Conservation (phyloP, 371 early-diverging fungal genomes). For the Conidiobolus incongruus region DNA sequence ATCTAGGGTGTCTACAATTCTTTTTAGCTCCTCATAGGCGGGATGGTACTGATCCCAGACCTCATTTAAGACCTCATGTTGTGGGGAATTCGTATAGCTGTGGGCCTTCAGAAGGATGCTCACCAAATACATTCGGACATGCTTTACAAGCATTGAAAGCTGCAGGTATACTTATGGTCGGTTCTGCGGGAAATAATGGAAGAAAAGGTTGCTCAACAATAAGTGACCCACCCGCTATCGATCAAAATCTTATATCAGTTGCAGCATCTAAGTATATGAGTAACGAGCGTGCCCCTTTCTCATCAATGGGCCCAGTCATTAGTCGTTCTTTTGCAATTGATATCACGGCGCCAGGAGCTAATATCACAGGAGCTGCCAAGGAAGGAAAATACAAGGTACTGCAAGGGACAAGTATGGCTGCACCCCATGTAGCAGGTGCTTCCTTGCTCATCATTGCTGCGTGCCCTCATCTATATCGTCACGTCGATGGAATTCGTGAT, state of each 20-base stretch:
- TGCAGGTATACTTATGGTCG: neutral
- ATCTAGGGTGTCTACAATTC: slow-evolving; percentile 3
- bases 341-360: slow-evolving; percentile 14
- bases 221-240: neutral
- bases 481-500: neutral
- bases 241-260: neutral
- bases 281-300: neutral
- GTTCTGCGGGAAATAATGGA: slow-evolving; percentile 2
- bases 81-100: slow-evolving; percentile 4
- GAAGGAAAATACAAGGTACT: neutral
- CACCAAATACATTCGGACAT: neutral
- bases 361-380: slow-evolving; percentile 13
- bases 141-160: slow-evolving; percentile 1
- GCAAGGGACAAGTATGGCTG: slow-evolving; percentile 39
- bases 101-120: slow-evolving; percentile 1
- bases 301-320: slow-evolving; percentile 1
- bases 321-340: neutral
- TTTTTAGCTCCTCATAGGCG: neutral
- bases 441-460: slow-evolving; percentile 11
- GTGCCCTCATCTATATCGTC: neutral
- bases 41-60: neutral
- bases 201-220: neutral
- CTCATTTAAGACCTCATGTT: neutral
- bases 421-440: slow-evolving; percentile 59
- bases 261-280: neutral